phyloP scores from a whole-genome alignment of 139 green algal genomes.

The Closterium sp. region DNA sequence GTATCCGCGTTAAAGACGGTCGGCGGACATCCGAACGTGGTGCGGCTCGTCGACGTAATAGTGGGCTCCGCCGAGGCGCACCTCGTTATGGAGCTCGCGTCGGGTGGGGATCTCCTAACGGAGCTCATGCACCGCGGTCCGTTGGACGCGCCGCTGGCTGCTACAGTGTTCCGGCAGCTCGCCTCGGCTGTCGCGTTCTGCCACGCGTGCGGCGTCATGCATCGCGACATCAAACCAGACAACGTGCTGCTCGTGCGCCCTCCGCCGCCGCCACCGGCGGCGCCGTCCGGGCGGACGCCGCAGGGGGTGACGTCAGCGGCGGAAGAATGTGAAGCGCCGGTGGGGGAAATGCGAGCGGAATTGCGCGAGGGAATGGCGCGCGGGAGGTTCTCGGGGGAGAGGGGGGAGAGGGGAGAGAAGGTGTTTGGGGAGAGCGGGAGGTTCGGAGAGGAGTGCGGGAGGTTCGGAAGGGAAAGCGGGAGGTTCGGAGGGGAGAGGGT shows the following conservation, averaged over 20 bases:
- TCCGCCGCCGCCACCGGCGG: neutral
- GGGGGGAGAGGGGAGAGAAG: neutral
- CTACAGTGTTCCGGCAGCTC: constrained; percentile 3
- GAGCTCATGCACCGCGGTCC: neutral
- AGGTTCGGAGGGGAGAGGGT: neutral
- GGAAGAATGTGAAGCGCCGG: neutral
- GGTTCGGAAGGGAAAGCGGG: neutral
- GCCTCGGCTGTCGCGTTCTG: neutral
- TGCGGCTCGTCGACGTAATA: neutral
- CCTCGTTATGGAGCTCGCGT: neutral
- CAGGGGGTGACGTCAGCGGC: neutral
- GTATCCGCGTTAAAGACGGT: neutral
- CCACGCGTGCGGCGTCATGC: constrained; percentile 1
- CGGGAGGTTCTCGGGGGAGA: neutral
- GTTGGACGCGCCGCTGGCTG: neutral
- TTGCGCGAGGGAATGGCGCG: neutral
- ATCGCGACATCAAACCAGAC: neutral
- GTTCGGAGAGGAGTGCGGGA: neutral
- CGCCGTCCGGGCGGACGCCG: neutral
- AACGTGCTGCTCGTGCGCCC: constrained; percentile 6
- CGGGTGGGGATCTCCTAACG: neutral
- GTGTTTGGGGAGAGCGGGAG: neutral
- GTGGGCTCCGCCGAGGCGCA: neutral
- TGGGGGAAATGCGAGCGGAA: neutral
- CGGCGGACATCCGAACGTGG: constrained; percentile 5